Base-by-base conservation (phyloP, 2,329 filamentous ascomycete species). In the Pseudocercospora eumusae region DNA sequence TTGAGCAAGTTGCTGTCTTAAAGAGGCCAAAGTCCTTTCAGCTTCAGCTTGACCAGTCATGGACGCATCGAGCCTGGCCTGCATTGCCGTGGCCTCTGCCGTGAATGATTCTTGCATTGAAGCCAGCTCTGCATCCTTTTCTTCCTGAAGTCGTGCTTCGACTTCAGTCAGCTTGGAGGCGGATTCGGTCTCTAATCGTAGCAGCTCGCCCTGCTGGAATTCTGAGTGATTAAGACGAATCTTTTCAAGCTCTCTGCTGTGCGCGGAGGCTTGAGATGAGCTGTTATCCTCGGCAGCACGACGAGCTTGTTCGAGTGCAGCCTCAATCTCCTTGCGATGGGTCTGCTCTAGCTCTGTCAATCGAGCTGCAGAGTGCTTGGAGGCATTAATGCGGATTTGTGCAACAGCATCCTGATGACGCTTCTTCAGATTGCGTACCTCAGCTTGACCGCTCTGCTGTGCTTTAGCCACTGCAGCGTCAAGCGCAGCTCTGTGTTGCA, bases 11-110 rank as follows among this genome's bases (percentile, higher is more conserved):
- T 68, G 63, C 56, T 64, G 63, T 8, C 67, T 66, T 11, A 69
- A 55, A 21, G 61, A 49, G 20, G 66, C 66, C 11, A 70, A 54
- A 2, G 64, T 57, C 20, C 66, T 57, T 59, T 70, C 69, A 3
- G 69, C 66, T 53, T 70, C 67, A 18, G 68, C 68, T 56, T 66
- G 71, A n/a, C 67, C 62, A 20, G 59, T 69, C 58, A 70, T 60
- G 33, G 70, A 64, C 11, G 66, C 67, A 58, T 71, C 70, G 9
- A 72, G 63, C 11, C 70, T 64, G 21, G 61, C 62, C 36, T 70
- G 67, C 44, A 73, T 40, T n/a, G 68, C 66, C 18, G 60, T 58
- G 15, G 70, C 56, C 50, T 68, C 68, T 13, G 62, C 45, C 6
- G 45, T 44, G 50, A 56, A 62, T 15, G 61, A 60, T 9, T 60